Percentiles rank a stretch among this genome's conserved stretches.
Evolutionary conservation across 352 stramenopile genomes (phyloP).

Genomic region (Phytophthora pistaciae): DNA sequence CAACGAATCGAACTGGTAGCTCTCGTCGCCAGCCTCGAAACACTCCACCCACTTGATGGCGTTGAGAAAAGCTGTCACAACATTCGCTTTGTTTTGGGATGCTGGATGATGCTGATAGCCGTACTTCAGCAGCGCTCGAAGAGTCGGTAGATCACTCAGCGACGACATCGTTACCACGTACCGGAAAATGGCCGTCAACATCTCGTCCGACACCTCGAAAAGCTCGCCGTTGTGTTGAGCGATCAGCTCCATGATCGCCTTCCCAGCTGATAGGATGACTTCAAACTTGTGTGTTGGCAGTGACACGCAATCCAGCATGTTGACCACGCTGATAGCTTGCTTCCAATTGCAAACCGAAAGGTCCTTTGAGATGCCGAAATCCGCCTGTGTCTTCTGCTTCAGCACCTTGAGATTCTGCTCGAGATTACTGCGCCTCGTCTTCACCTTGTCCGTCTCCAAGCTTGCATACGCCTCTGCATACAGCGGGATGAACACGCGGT

Average conservation of each 20-base stretch:
- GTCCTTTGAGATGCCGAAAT: conserved; percentile 78
- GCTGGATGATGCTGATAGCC: conserved; percentile 77
- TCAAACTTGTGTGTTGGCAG: conserved; percentile 88
- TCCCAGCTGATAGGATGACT: conserved; percentile 67
- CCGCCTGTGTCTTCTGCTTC: conserved; percentile 52
- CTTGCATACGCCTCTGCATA: conserved; percentile 65
- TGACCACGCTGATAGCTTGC: conserved; percentile 57
- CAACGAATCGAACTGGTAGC: conserved; percentile 51
- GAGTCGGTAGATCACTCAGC: conserved; percentile 62
- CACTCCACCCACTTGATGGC: conserved; percentile 83
- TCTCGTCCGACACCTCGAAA: conserved; percentile 68
- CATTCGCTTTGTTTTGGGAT: conserved; percentile 70
- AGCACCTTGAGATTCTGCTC: conserved; percentile 73
- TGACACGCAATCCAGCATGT: conserved; percentile 80
- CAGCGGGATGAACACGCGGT: conserved; percentile 79
- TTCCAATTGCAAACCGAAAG: conserved; percentile 74
- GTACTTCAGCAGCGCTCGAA: conserved; percentile 62
- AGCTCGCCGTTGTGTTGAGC: conserved; percentile 59
- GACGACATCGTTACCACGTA: conserved; percentile 74
- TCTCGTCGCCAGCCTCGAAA: conserved; percentile 54
- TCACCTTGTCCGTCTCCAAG: conserved; percentile 54
- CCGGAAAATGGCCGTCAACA: conserved; percentile 72
- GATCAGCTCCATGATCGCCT: conserved; percentile 60
- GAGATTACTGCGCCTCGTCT: conserved; percentile 39
- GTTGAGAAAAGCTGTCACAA: conserved; percentile 73